Percentiles rank a stretch among this genome's conserved stretches.
These are phyloP conservation scores for Penicillium sp. DNA, from an alignment of 2,329 filamentous ascomycete species.

Conservation along the genomic window DNA sequence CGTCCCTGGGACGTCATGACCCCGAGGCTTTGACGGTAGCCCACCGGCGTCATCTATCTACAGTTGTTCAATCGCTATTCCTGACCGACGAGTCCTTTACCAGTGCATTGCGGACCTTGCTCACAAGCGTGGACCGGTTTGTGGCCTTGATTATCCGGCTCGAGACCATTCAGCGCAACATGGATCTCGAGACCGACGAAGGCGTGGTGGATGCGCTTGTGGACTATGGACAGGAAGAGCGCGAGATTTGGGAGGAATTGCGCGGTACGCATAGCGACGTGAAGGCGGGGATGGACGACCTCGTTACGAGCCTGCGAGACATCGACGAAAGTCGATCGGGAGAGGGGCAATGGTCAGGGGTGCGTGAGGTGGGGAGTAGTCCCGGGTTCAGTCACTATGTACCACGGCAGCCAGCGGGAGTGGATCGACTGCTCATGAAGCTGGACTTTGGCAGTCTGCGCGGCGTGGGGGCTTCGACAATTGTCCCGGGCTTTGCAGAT, in stretches of 20 bases:
- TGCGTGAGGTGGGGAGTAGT: conserved; percentile 20
- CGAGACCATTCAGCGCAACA: conserved; percentile 66
- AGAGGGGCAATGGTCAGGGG: conserved; percentile 29
- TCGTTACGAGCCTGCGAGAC: conserved; percentile 52
- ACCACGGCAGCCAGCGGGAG: conserved; percentile 66
- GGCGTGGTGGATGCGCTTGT: conserved; percentile 71
- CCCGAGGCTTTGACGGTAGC: conserved; percentile 77
- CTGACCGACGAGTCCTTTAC: conserved; percentile 41
- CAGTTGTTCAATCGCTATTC: conserved; percentile 49
- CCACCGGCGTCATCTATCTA: conserved; percentile 68
- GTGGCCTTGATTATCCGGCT: conserved; percentile 70
- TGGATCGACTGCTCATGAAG: conserved; percentile 87
- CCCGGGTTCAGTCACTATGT: conserved; percentile 48
- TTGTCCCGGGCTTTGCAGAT: conserved; percentile 10
- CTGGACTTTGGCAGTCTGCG: conserved; percentile 55
- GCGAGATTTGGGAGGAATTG: conserved; percentile 60
- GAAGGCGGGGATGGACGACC: conserved; percentile 59
- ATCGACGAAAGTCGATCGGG: conserved; percentile 54
- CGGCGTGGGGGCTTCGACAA: conserved; percentile 13
- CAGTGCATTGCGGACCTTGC: conserved; percentile 33
- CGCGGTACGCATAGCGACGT: conserved; percentile 58
- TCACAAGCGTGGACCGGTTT: conserved; percentile 66
- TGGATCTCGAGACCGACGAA: conserved; percentile 76
- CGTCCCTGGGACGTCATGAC: conserved; percentile 54
- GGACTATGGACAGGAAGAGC: conserved; percentile 66